These are phyloP conservation scores for Eutypa lata DNA, from an alignment of 2,329 filamentous ascomycete species.

Conservation along the genomic window DNA sequence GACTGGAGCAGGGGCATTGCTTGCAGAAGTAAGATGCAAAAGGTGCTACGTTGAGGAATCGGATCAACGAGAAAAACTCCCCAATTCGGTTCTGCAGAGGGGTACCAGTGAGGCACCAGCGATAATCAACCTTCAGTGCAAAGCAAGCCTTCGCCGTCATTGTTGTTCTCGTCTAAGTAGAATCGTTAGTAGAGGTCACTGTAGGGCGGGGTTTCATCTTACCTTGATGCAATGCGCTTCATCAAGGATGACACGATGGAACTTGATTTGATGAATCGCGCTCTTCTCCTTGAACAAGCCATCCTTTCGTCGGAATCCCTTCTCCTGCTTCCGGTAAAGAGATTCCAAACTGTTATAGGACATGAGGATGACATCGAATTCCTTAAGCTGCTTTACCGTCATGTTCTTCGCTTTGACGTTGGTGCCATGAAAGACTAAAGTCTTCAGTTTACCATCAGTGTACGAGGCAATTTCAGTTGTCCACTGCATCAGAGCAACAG, in stretches of 20 bases:
- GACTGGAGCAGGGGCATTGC: slow-evolving; percentile 71
- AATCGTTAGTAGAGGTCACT: slow-evolving; percentile 18
- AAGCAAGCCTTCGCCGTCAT: slow-evolving; percentile 95
- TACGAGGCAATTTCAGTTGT: slow-evolving; percentile 75
- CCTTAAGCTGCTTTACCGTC: slow-evolving; percentile 69
- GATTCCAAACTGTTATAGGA: slow-evolving; percentile 93
- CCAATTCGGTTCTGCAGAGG: slow-evolving; percentile 96
- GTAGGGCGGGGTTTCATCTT: slow-evolving; percentile 12
- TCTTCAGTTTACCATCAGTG: slow-evolving; percentile 85
- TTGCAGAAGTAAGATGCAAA: slow-evolving; percentile 96
- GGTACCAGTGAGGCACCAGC: slow-evolving; percentile 94
- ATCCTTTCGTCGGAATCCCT: slow-evolving; percentile 79
- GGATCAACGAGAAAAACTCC: slow-evolving; percentile 91
- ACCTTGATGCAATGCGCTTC: slow-evolving; percentile 93
- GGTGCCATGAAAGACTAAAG: slow-evolving; percentile 85
- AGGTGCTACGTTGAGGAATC: slow-evolving; percentile 83
- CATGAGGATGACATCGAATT: slow-evolving; percentile 93
- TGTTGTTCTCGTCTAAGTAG: slow-evolving; percentile 66
- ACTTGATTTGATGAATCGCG: slow-evolving; percentile 78
- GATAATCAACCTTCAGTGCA: slow-evolving; percentile 80
- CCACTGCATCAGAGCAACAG: slow-evolving; percentile 96
- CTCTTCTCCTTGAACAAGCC: slow-evolving; percentile 77
- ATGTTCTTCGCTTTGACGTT: slow-evolving; percentile 80
- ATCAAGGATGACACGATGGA: slow-evolving; percentile 89
- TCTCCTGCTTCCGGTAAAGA: slow-evolving; percentile 86